Base-by-base conservation (phyloP, 257 asterid species). In the Agastache rugosa region DNA sequence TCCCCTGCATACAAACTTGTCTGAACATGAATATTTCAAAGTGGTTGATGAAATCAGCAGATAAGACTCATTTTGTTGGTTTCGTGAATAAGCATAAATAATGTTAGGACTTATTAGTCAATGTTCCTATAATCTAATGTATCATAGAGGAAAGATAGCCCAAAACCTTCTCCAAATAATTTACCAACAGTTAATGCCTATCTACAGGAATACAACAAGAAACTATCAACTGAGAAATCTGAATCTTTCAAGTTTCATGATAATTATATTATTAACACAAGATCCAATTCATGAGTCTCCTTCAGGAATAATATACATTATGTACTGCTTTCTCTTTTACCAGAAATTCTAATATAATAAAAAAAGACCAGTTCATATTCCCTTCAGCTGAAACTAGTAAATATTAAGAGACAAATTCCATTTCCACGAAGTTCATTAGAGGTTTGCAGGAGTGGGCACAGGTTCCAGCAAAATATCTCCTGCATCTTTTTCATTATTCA, bases 1-100 rank as follows among this genome's bases (percentile, higher is more conserved):
- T 69, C 98, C 98, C 98, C 98, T 93, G 87, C 71, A 69, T 25
- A 55, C 59, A 77, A 73, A 74, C 41, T 64, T 67, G 61, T 74
- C 19, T 53, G 68, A 68, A 73, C 62, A 12, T 60, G 37, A 25
- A 75, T 71, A 66, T 31, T 47, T 71, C 56, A 71, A 75, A 73
- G 75, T 34, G 35, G 61, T n/a, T 56, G 45, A 42, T 22, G 63
- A 27, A 75, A 45, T 79, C 27, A 22, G 63, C 44, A 77, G 64
- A 50, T 55, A 25, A 71, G 59, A 68, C 23, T 11, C 61, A 51
- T 42, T 55, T 20, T 17, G 20, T 25, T 70, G 23, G 58, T 25
- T 54, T 48, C 66, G 56, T 31, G 53, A 47, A 75, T 47, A 44
- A 60, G 25, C 55, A 53, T 29, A 53, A 51, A 20, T 15, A 50